A percentile compares a stretch with the other conserved stretches of the same genome.
Conservation (phyloP, 768 basidiomycete species). For the Krasilnikovozyma curviuscula region DNA sequence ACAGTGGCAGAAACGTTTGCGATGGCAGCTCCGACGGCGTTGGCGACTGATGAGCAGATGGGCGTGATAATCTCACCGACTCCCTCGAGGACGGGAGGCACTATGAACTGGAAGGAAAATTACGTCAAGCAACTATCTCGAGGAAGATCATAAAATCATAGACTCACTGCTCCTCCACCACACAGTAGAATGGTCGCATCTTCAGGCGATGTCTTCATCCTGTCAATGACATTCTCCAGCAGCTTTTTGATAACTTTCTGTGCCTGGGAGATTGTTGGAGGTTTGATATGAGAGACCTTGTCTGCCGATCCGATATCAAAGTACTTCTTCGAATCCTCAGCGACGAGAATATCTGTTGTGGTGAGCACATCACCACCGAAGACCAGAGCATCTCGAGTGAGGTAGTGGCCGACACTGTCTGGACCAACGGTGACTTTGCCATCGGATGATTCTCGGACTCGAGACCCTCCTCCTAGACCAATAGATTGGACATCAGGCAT, state of each 20-base stretch:
- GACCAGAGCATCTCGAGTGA: constrained; percentile 34
- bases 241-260: constrained; percentile 30
- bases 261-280: constrained; percentile 24
- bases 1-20: no score
- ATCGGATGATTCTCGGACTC: constrained; percentile 26
- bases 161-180: no score
- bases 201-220: constrained; percentile 44
- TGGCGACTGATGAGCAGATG: no score
- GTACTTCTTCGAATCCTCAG: no score
- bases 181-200: constrained; percentile 43
- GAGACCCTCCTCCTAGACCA: constrained; percentile 47
- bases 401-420: constrained; percentile 43
- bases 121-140: no score
- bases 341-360: constrained; percentile 42
- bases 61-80: no score
- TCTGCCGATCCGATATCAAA: constrained; percentile 16
- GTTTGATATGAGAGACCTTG: constrained; percentile 20
- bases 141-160: no score
- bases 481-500: constrained; percentile 20
- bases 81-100: no score
- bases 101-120: no score
- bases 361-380: constrained; percentile 43
- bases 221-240: constrained; percentile 36
- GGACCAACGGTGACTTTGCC: constrained; percentile 40
- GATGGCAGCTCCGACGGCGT: no score